Conservation (phyloP, 306 rosid genomes). For the Malus sylvestris region DNA sequence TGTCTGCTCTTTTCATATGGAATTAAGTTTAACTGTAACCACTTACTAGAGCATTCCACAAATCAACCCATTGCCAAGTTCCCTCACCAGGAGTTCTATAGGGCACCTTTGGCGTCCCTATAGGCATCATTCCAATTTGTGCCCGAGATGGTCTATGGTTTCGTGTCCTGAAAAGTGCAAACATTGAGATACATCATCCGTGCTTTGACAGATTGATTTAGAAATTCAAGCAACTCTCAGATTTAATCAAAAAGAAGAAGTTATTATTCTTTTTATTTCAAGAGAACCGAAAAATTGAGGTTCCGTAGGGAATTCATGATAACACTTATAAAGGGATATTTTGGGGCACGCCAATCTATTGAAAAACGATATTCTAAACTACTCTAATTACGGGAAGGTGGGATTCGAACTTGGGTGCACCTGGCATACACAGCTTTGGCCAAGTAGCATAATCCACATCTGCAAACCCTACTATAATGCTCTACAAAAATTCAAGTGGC, state of each 20-base stretch:
- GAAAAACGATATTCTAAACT: no score
- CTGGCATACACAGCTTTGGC: no score
- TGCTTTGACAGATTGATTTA: constrained; percentile 14
- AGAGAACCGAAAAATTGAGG: background rate
- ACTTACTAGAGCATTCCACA: constrained; percentile 63
- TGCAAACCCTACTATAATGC: no score
- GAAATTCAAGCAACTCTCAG: background rate
- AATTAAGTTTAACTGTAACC: background rate
- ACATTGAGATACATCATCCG: constrained; percentile 7
- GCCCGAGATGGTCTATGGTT: constrained; percentile 50
- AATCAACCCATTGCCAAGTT: constrained; percentile 91
- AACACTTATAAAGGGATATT: background rate
- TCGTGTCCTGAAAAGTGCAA: constrained; percentile 37
- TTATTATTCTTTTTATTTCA: background rate
- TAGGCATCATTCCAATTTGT: constrained; percentile 76
- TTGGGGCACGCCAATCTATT: background rate
- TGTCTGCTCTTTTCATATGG: background rate
- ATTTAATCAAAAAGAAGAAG: background rate
- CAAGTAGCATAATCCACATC: no score
- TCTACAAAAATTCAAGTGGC: no score
- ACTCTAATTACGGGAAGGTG: no score
- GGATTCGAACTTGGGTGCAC: no score
- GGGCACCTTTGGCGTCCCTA: constrained; percentile 91
- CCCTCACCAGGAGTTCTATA: constrained; percentile 90
- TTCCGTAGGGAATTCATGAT: background rate